Evolutionary conservation across 495 filamentous ascomycete genomes (phyloP).

Genomic region (Hypoxylon subgilvum): DNA sequence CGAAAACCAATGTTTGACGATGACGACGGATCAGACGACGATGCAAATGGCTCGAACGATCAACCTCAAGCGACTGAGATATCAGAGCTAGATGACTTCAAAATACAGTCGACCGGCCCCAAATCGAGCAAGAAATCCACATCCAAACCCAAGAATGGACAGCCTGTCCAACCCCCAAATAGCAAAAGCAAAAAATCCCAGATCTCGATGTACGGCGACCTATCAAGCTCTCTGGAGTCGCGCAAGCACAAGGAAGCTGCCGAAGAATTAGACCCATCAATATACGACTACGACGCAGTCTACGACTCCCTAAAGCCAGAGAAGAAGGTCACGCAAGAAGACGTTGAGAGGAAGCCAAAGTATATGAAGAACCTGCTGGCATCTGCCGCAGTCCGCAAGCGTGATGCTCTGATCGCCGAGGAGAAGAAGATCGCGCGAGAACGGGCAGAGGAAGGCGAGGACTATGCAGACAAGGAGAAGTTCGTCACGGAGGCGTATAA

Average conservation of each 20-base stretch:
- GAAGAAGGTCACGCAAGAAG: slow-evolving; percentile 46
- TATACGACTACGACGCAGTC: slow-evolving; percentile 78
- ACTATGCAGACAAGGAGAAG: slow-evolving; percentile 92
- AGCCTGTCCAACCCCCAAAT: slow-evolving; percentile 36
- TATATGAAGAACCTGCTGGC: slow-evolving; percentile 84
- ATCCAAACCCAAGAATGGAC: slow-evolving; percentile 33
- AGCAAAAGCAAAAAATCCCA: slow-evolving; percentile 42
- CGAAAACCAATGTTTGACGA: slow-evolving; percentile 59
- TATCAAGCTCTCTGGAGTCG: slow-evolving; percentile 61
- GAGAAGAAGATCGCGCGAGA: slow-evolving; percentile 87
- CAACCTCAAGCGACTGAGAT: slow-evolving; percentile 37
- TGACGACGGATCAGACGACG: slow-evolving; percentile 57
- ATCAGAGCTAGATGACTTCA: slow-evolving; percentile 44
- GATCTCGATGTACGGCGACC: slow-evolving; percentile 56
- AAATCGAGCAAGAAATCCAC: slow-evolving; percentile 32
- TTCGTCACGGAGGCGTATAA: slow-evolving; percentile 98
- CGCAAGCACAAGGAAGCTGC: slow-evolving; percentile 63
- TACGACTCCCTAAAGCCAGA: slow-evolving; percentile 69
- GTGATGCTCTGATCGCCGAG: slow-evolving; percentile 83
- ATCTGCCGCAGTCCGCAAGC: slow-evolving; percentile 84
- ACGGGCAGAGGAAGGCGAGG: slow-evolving; percentile 90
- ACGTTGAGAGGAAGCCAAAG: slow-evolving; percentile 65
- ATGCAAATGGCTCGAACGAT: slow-evolving; percentile 32
- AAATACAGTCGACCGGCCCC: slow-evolving; percentile 10
- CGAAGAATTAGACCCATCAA: slow-evolving; percentile 65